phyloP scores from a whole-genome alignment of 495 filamentous ascomycete genomes.

The Rhypophila decipiens region DNA sequence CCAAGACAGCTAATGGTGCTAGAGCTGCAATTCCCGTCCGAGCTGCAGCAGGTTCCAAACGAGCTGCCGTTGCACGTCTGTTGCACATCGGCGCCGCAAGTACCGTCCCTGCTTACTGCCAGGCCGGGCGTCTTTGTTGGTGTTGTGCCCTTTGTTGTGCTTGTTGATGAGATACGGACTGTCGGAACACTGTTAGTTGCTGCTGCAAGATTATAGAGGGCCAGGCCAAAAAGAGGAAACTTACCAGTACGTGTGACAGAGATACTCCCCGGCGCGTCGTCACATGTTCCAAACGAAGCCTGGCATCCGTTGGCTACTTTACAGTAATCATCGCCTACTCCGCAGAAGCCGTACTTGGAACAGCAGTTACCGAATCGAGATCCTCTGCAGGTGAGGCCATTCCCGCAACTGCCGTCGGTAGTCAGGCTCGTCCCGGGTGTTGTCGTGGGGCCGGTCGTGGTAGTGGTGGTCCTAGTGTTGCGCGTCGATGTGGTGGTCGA shows the following conservation, averaged over 20 bases:
- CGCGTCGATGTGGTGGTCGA: neutral
- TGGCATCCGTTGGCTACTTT: constrained; percentile 29
- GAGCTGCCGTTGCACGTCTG: constrained; percentile 31
- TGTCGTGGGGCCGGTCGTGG: constrained; percentile 1
- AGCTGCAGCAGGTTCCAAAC: constrained; percentile 34
- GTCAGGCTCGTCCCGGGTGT: constrained; percentile 3
- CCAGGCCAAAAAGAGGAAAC: neutral
- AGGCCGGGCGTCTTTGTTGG: constrained; percentile 2
- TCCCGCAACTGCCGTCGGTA: constrained; percentile 36
- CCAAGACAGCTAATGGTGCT: constrained; percentile 18
- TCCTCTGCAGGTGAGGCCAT: constrained; percentile 36
- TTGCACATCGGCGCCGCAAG: constrained; percentile 12
- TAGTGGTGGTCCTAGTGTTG: constrained; percentile 2
- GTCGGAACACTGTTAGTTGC: no score
- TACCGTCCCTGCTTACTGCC: constrained; percentile 13
- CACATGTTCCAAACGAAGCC: constrained; percentile 29
- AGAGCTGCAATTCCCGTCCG: constrained; percentile 21
- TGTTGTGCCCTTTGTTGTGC: neutral
- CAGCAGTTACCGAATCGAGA: constrained; percentile 36
- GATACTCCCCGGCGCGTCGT: neutral
- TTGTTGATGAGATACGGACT: neutral
- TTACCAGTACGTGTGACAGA: constrained; percentile 3
- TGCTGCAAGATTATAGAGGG: neutral
- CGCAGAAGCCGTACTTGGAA: constrained; percentile 32
- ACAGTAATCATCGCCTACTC: constrained; percentile 33